Conservation (phyloP, 2,329 filamentous ascomycete species). For the Aspergillus terreus region DNA sequence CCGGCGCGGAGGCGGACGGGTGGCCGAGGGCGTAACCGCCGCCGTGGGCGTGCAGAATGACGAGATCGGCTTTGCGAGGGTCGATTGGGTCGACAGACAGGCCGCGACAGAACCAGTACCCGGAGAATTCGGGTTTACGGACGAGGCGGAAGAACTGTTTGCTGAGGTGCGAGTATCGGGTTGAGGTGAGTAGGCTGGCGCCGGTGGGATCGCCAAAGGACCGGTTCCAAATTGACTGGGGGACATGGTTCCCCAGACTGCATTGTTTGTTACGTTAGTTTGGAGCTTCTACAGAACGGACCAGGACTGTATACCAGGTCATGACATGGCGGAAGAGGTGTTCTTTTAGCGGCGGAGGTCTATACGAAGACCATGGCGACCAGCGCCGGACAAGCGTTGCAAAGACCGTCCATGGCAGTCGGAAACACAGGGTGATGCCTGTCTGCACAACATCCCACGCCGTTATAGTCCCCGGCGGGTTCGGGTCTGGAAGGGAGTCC, state of each 20-base stretch:
- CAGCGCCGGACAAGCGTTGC: conserved; percentile 12
- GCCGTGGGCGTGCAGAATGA: conserved; percentile 19
- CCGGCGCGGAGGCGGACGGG: conserved; percentile 13
- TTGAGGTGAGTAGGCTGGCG: conserved; percentile 3
- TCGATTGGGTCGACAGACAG: not conserved
- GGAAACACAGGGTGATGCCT: conserved; percentile 7
- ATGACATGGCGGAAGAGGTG: conserved; percentile 16
- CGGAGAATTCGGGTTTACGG: conserved; percentile 2
- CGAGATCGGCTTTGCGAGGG: conserved; percentile 12
- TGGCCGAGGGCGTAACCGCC: conserved; percentile 18
- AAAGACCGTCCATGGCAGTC: conserved; percentile 13
- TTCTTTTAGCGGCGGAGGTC: conserved; percentile 11
- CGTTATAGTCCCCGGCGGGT: conserved; percentile 4
- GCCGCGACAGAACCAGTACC: conserved; percentile 15
- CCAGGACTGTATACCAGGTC: conserved; percentile 9
- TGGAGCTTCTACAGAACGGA: not conserved
- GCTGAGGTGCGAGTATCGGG: conserved; percentile 10
- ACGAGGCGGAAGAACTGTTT: conserved; percentile 10
- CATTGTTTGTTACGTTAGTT: not conserved
- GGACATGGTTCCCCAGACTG: conserved; percentile 14
- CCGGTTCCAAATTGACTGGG: conserved; percentile 6
- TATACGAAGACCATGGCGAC: conserved; percentile 10
- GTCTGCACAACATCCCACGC: conserved; percentile 5
- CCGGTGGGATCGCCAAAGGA: conserved; percentile 4
- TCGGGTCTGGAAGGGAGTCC: conserved; percentile 7